Base-by-base conservation (phyloP, 2,329 filamentous ascomycete genomes). In the Xylariales sp. region DNA sequence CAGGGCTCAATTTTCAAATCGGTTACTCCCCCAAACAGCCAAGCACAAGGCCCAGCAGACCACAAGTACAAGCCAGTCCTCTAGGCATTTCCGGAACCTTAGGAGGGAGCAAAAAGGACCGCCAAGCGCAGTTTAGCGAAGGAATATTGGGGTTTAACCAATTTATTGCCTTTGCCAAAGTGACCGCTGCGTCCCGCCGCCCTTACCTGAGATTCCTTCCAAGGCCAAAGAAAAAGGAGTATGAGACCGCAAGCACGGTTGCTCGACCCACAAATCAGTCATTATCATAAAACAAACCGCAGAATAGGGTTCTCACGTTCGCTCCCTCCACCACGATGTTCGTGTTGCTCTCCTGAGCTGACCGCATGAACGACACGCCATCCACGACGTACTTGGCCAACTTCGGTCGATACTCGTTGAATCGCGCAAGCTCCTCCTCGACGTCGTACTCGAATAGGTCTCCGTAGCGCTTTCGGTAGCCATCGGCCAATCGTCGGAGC, bases 281-380 rank as follows among this genome's bases (percentile, higher is more conserved):
- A 31, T 14, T 31, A 24, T 23, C n/a, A 13, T n/a, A 15, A 11
- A 3, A 17, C 23, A 25, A 3, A 19, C 12, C 4, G 15, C 8
- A 33, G 20, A 13, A 25, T 33, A 77, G 72, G 73, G 24, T 10
- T 13, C 34, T 28, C 6, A 37, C 34, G 15, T 37, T 37, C 7
- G 34, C 34, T 18, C 78, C 78, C 62, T 87, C 82, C 8, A 85
- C 70, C 3, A 85, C 66, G 45, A 86, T 78, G 41, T 73, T 72
- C 29, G 65, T 66, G 30, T 78, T 72, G 37, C 63, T 63, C 38
- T 72, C 60, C 53, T 85, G 78, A 2, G 78, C 80, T 13, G 66
- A 65, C 39, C 70, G 63, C 52, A 88, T 76, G 38, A 85, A 74
- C 27, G 74, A 67, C 20, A 85, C 72, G 42, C 77, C 78, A 53